A percentile compares a stretch with the other conserved stretches of the same genome.
These are phyloP conservation scores for Anisodus tanguticus DNA, from an alignment of 257 asterid genomes.

Conservation along the genomic window DNA sequence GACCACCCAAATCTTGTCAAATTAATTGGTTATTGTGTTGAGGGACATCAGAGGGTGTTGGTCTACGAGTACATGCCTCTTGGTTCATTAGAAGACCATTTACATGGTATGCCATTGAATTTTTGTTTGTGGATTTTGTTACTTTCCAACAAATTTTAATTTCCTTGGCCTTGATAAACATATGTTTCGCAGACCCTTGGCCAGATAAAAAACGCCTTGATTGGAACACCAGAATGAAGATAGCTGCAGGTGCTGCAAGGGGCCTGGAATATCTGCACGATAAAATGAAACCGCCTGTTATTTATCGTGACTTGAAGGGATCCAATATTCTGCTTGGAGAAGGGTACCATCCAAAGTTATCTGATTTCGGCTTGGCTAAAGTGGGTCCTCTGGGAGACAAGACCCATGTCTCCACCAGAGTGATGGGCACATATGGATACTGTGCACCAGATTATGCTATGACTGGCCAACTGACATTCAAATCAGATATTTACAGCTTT, in stretches of 20 bases:
- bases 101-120: constrained; percentile 52
- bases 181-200: constrained; percentile 41
- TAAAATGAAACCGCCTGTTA: constrained; percentile 69
- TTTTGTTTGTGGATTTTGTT: neutral
- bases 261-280: constrained; percentile 84
- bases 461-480: constrained; percentile 83
- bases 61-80: constrained; percentile 84
- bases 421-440: constrained; percentile 90
- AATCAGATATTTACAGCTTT: constrained; percentile 79
- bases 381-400: constrained; percentile 74
- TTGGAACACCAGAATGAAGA: constrained; percentile 78
- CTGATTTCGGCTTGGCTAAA: constrained; percentile 86
- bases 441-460: constrained; percentile 87
- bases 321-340: constrained; percentile 79
- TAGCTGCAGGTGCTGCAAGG: constrained; percentile 83
- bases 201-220: constrained; percentile 48
- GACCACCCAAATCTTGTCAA: constrained; percentile 76
- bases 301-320: constrained; percentile 79
- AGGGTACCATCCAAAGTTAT: constrained; percentile 66
- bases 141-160: constrained; percentile 6
- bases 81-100: constrained; percentile 81
- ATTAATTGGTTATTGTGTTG: constrained; percentile 72
- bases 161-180: constrained; percentile 8
- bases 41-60: constrained; percentile 70
- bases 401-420: constrained; percentile 83